These are phyloP conservation scores for Fomitopsis schrenkii DNA, from an alignment of 1,284 basidiomycete species.

Conservation along the genomic window DNA sequence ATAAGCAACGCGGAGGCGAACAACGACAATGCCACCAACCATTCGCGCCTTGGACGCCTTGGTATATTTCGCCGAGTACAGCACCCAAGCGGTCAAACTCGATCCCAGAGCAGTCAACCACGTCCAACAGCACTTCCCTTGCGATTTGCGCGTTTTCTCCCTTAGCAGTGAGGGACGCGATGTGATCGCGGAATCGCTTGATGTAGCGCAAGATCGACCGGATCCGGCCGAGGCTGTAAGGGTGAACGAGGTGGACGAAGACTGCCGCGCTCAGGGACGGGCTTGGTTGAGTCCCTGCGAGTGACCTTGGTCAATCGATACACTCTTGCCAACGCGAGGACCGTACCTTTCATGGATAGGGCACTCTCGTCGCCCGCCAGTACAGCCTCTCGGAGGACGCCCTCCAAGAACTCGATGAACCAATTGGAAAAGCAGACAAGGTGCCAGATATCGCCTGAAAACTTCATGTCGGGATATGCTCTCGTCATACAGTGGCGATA, in stretches of 20 bases:
- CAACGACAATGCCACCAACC: slow-evolving; percentile 15
- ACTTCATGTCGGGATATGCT: neutral
- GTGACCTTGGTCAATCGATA: neutral
- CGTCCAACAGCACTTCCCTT: slow-evolving; percentile 55
- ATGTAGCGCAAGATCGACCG: slow-evolving; percentile 48
- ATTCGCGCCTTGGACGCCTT: slow-evolving; percentile 22
- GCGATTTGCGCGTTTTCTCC: slow-evolving; percentile 61
- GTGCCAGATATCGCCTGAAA: slow-evolving; percentile 64
- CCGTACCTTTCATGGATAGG: neutral
- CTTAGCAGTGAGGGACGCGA: slow-evolving; percentile 46
- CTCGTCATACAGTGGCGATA: neutral
- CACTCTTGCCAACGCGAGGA: neutral
- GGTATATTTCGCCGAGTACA: slow-evolving; percentile 36
- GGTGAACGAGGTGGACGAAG: slow-evolving; percentile 59
- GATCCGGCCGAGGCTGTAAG: slow-evolving; percentile 50
- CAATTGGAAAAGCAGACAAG: slow-evolving; percentile 57
- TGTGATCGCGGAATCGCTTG: slow-evolving; percentile 48
- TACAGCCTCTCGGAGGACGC: slow-evolving; percentile 60
- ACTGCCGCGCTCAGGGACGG: slow-evolving; percentile 25
- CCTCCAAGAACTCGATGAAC: slow-evolving; percentile 58
- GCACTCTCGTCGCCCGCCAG: slow-evolving; percentile 29
- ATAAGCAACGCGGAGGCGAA: neutral
- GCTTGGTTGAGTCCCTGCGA: neutral
- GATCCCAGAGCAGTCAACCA: slow-evolving; percentile 59
- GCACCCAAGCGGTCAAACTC: slow-evolving; percentile 47